Evolutionary conservation across 257 asterid genomes (phyloP), one percentile per base, ranked within the genome.

Genomic region (Nicotiana otophora): DNA sequence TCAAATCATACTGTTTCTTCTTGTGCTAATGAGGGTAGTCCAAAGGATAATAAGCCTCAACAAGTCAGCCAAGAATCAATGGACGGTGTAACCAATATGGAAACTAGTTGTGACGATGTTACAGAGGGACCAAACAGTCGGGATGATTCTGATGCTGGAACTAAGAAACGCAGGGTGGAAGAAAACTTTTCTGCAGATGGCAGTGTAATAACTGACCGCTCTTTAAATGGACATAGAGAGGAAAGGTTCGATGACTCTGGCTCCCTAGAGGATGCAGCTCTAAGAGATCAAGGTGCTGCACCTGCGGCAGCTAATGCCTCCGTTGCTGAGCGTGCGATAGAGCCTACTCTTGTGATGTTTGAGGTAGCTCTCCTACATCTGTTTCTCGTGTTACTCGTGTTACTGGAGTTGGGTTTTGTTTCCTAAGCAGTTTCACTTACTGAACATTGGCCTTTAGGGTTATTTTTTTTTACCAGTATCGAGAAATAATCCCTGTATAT

Each of bases 331-430:
- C 95, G 93, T 82, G 94, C 86, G 55, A 89, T 96, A 86, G 99
- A 96, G 87, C 98, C 99, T 64, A 91, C 98, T 62, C 97, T 96
- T 78, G 99, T 96, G 81, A 94, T 96, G 99, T 87, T 96, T 78
- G 99, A 96, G 98, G 99, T 94, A 92, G 85, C 68, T 75, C 80
- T 8, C 5, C 63, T 51, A 75, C 53, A 15, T 39, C 28, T 75
- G 80, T 75, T 74, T 51, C 42, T 26, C 34, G 80, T 51, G 80
- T 75, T 15, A 72, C 14, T 46, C 12, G 12, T 51, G 2, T 72
- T 46, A 75, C 42, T 10, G 5, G 10, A 51, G 42, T 74, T 34
- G 63, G 42, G 33, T 48, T 57, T 74, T 74, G 48, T 23, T 72
- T 46, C 39, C 61, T 12, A 23, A 23, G 80, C 63, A 51, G 63